phyloP scores from a whole-genome alignment of 768 basidiomycete species.

The Lactarius indigo region DNA sequence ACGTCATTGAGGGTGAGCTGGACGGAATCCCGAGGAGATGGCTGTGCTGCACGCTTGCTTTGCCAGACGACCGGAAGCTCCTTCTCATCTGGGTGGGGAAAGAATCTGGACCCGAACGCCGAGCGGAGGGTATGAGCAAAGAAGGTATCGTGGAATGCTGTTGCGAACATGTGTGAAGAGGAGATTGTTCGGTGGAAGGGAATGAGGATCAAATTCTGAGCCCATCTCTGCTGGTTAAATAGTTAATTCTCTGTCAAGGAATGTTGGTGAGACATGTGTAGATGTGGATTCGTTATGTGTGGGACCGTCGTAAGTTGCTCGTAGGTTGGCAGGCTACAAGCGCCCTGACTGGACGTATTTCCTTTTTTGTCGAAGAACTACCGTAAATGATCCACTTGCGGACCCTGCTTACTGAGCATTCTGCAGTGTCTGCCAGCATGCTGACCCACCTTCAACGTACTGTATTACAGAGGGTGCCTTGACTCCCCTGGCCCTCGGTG shows the following conservation, averaged over 20 bases:
- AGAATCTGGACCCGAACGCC: conserved; percentile 27
- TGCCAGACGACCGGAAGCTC: conserved; percentile 22
- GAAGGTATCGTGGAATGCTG: conserved; percentile 31
- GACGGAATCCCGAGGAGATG: conserved; percentile 1
- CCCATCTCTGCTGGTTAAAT: conserved; percentile 12
- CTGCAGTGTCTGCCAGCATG: too few relatives aligned
- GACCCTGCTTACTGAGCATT: too few relatives aligned
- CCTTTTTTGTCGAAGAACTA: too few relatives aligned
- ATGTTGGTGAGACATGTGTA: background rate
- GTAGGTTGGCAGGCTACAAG: too few relatives aligned
- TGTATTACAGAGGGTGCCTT: too few relatives aligned
- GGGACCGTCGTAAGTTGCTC: too few relatives aligned
- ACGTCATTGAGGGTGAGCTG: background rate
- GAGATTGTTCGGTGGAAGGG: background rate
- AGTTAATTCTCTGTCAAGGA: background rate
- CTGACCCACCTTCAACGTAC: too few relatives aligned
- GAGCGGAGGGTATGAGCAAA: conserved; percentile 33
- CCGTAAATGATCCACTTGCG: too few relatives aligned
- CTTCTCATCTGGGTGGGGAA: conserved; percentile 26
- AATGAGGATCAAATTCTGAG: background rate
- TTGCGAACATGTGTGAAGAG: background rate
- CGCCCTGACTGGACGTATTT: too few relatives aligned
- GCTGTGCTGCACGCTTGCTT: conserved; percentile 7
- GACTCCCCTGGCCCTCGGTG: too few relatives aligned
- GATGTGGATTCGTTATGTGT: background rate